Percentiles rank a stretch among this genome's conserved stretches.
phyloP scores from a whole-genome alignment of 805 yeast species.

The Aciculoconidium aculeatum region DNA sequence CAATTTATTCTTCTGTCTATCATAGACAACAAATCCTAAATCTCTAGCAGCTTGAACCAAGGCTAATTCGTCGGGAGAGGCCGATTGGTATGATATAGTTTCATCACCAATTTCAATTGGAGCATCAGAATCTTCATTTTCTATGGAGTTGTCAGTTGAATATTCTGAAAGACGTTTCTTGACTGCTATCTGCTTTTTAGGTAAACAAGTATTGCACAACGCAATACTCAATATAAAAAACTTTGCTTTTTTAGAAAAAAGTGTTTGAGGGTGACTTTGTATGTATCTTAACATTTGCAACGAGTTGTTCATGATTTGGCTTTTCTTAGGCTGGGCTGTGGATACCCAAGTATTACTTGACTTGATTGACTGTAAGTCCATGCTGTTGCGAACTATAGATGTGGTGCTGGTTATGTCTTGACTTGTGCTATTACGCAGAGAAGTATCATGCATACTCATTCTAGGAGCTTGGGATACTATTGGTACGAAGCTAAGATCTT shows the following conservation, averaged over 20 bases:
- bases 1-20: constrained; percentile 54
- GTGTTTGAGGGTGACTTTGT: constrained; percentile 63
- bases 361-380: constrained; percentile 20
- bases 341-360: constrained; percentile 40
- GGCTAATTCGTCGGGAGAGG: constrained; percentile 96
- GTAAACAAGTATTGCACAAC: constrained; percentile 85
- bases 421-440: constrained; percentile 8
- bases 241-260: constrained; percentile 66
- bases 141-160: constrained; percentile 10
- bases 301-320: constrained; percentile 43
- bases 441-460: constrained; percentile 4
- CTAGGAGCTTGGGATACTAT: too few species aligned
- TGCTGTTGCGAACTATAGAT: constrained; percentile 27
- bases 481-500: too few species aligned
- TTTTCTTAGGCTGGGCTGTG: constrained; percentile 41
- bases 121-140: constrained; percentile 7
- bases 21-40: constrained; percentile 81
- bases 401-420: constrained; percentile 24
- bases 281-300: constrained; percentile 62
- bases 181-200: constrained; percentile 39
- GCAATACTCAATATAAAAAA: constrained; percentile 81
- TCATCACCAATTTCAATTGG: constrained; percentile 9
- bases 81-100: constrained; percentile 68
- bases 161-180: too few species aligned
- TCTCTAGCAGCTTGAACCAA: constrained; percentile 92